These are phyloP conservation scores for Parascedosporium putredinis DNA, from an alignment of 2,329 filamentous ascomycete species.

Conservation along the genomic window DNA sequence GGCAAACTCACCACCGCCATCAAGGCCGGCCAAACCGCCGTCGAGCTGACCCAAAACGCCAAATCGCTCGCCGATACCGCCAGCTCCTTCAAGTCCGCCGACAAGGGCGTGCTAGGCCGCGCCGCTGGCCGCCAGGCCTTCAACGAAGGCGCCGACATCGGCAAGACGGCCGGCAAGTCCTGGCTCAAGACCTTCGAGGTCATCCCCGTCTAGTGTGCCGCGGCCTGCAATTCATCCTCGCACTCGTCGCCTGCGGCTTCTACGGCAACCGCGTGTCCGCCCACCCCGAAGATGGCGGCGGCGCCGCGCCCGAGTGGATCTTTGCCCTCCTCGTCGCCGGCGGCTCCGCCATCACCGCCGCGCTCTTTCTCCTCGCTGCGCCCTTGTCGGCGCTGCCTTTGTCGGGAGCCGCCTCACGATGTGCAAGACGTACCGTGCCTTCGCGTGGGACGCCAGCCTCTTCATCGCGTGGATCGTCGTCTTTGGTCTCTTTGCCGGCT, in stretches of 20 bases:
- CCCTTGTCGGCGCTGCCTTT: slow-evolving; percentile 24
- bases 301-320: slow-evolving; percentile 47
- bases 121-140: slow-evolving; percentile 22
- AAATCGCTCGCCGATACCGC: slow-evolving; percentile 17
- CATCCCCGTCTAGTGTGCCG: slow-evolving; percentile 45
- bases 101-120: slow-evolving; percentile 23
- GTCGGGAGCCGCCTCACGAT: slow-evolving; percentile 23
- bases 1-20: slow-evolving; percentile 19
- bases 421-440: slow-evolving; percentile 31
- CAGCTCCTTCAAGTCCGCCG: slow-evolving; percentile 20
- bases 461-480: slow-evolving; percentile 50
- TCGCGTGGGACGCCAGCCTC: slow-evolving; percentile 32
- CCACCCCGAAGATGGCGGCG: slow-evolving; percentile 24
- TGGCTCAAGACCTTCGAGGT: slow-evolving; percentile 35
- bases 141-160: slow-evolving; percentile 23
- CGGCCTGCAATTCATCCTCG: slow-evolving; percentile 59
- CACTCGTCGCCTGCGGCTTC: slow-evolving; percentile 56
- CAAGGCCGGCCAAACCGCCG: slow-evolving; percentile 23
- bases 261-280: slow-evolving; percentile 52
- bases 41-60: slow-evolving; percentile 21
- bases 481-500: slow-evolving; percentile 62
- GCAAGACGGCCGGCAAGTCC: slow-evolving; percentile 32
- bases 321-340: slow-evolving; percentile 52
- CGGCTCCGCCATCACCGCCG: slow-evolving; percentile 40
- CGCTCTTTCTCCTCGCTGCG: slow-evolving; percentile 29